Evolutionary conservation across 345 rosid genomes (phyloP).

Genomic region (Bruguiera parviflora): DNA sequence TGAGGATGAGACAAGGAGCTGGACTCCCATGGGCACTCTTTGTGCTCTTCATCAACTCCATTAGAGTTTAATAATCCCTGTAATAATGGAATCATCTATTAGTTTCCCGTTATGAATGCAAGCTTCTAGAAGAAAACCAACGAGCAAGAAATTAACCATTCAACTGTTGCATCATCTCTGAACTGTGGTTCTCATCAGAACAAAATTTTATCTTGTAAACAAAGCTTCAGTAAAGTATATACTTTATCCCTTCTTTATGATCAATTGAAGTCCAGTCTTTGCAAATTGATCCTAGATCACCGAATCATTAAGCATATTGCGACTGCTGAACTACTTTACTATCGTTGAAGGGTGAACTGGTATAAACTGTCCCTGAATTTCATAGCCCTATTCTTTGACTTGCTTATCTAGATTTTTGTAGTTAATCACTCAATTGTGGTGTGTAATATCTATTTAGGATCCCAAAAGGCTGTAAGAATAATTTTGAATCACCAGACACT

Average conservation of each 20-base stretch:
- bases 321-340: too few species aligned
- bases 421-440: background rate
- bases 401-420: background rate
- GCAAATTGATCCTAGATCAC: too few species aligned
- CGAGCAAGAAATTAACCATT: too few species aligned
- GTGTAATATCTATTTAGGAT: background rate
- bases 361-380: background rate
- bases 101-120: slow-evolving; percentile 5
- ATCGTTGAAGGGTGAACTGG: too few species aligned
- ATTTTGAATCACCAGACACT: background rate
- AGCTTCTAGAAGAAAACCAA: background rate
- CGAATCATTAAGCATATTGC: too few species aligned
- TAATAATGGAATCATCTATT: slow-evolving; percentile 17
- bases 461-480: background rate
- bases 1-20: slow-evolving; percentile 54
- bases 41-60: slow-evolving; percentile 31
- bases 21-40: slow-evolving; percentile 29
- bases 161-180: too few species aligned
- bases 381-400: background rate
- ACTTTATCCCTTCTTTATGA: too few species aligned
- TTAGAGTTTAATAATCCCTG: slow-evolving; percentile 47
- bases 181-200: too few species aligned
- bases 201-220: too few species aligned
- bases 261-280: too few species aligned
- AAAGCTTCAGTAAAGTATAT: too few species aligned